Evolutionary conservation across 768 basidiomycete species (phyloP).

Genomic region (Hemileccinum rubropunctum): DNA sequence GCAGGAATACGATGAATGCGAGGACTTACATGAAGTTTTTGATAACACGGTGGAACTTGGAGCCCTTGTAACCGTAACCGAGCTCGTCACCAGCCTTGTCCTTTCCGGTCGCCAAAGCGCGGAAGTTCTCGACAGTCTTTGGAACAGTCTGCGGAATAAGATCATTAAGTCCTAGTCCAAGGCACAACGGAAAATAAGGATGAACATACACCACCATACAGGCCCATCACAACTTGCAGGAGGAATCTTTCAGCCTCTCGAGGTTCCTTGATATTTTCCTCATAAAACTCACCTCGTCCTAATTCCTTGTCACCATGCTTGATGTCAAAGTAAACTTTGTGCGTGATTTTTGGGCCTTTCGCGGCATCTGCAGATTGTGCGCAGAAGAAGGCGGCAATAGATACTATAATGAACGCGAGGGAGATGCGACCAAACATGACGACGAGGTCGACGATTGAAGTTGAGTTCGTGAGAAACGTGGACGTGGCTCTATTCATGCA

Average conservation of each 20-base stretch:
- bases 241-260: constrained; percentile 6
- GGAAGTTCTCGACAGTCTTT: constrained; percentile 97
- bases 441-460: constrained; percentile 2
- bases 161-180: neutral
- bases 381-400: constrained; percentile 68
- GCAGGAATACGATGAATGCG: neutral
- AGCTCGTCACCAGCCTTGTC: constrained; percentile 62
- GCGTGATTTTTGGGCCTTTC: constrained; percentile 86
- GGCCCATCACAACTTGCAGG: constrained; percentile 71
- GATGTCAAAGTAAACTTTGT: constrained; percentile 94
- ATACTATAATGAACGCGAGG: constrained; percentile 57
- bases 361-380: constrained; percentile 72
- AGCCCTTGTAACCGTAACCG: constrained; percentile 92
- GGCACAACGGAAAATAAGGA: neutral
- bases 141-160: constrained; percentile 70
- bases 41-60: constrained; percentile 95
- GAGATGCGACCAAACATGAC: constrained; percentile 60
- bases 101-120: constrained; percentile 82
- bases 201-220: constrained; percentile 78
- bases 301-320: constrained; percentile 86
- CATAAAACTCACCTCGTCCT: constrained; percentile 63
- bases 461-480: constrained; percentile 12
- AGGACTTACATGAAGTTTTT: constrained; percentile 80
- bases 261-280: neutral
- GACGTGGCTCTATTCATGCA: constrained; percentile 19